Conservation (phyloP, 345 rosid genomes). For the Mangifera indica region DNA sequence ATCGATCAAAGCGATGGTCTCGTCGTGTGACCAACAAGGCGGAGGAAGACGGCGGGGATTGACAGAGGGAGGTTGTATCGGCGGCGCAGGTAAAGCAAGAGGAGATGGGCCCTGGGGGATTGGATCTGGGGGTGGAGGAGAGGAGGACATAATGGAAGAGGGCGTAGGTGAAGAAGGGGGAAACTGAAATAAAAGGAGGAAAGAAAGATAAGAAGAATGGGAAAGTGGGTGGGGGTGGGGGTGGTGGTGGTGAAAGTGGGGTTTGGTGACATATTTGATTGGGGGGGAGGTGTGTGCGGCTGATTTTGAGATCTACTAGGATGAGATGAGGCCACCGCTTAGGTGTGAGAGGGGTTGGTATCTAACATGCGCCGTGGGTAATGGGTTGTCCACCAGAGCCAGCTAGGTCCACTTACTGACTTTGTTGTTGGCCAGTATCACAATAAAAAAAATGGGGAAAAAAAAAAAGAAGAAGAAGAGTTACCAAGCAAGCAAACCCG, state of each 20-base stretch:
- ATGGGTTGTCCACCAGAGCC: conserved; percentile 14
- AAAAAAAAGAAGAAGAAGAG: not conserved
- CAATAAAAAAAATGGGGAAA: no score
- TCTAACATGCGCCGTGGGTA: conserved; percentile 52
- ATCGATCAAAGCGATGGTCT: conserved; percentile 77
- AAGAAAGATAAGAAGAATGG: not conserved
- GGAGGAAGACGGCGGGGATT: conserved; percentile 87
- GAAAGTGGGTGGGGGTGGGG: not conserved
- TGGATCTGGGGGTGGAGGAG: conserved; percentile 17
- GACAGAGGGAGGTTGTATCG: conserved; percentile 25
- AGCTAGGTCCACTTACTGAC: conserved; percentile 11
- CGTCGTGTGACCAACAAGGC: conserved; percentile 92
- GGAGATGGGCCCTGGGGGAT: conserved; percentile 14
- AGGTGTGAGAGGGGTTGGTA: conserved; percentile 20
- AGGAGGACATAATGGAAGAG: conserved; percentile 23
- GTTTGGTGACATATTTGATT: no score
- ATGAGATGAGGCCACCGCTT: conserved; percentile 42
- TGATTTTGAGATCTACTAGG: conserved; percentile 45
- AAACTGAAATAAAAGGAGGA: not conserved
- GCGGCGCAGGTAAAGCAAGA: conserved; percentile 17
- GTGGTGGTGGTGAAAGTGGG: conserved; percentile 20
- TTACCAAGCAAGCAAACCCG: not conserved
- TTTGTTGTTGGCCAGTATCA: conserved; percentile 7
- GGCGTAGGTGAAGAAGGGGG: conserved; percentile 23
- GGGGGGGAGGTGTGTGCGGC: conserved; percentile 48